These are phyloP conservation scores for Symbiodinium natans DNA, from an alignment of 73 alveolate genomes.

Conservation along the genomic window DNA sequence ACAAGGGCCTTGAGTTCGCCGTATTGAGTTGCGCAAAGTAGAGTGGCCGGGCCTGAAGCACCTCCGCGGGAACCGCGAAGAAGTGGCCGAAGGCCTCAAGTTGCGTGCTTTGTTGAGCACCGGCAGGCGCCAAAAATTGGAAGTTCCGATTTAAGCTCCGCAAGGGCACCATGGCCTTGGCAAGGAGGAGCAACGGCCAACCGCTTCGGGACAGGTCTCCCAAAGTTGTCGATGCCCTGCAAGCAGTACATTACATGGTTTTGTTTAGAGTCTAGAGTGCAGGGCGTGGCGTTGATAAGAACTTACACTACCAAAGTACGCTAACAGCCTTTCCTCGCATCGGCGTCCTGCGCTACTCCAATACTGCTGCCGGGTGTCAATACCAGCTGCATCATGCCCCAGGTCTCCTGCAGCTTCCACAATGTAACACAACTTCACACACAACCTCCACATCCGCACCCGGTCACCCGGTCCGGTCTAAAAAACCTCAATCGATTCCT, in stretches of 20 bases:
- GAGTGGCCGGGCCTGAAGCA: background rate
- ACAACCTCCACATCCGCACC: no score
- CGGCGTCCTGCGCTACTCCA: no score
- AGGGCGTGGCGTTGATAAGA: no score
- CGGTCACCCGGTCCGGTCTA: slow-evolving; percentile 3
- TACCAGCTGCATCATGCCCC: slow-evolving; percentile 56
- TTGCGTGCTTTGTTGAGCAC: background rate
- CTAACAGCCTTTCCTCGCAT: no score
- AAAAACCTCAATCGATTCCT: no score
- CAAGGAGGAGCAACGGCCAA: slow-evolving; percentile 52
- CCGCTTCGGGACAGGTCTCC: slow-evolving; percentile 34
- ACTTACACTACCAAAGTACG: no score
- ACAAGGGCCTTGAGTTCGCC: background rate
- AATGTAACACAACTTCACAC: no score
- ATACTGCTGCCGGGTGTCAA: slow-evolving; percentile 30
- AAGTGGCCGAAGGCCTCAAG: slow-evolving; percentile 30
- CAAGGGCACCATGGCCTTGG: background rate
- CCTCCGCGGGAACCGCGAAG: background rate
- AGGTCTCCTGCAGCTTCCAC: slow-evolving; percentile 2
- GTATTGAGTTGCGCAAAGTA: no score
- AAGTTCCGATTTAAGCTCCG: background rate
- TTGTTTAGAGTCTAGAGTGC: background rate
- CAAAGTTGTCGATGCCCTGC: background rate
- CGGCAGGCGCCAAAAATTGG: background rate
- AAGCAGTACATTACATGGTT: background rate